Conservation (phyloP, 768 basidiomycete species). For the Lyophyllum shimeji region DNA sequence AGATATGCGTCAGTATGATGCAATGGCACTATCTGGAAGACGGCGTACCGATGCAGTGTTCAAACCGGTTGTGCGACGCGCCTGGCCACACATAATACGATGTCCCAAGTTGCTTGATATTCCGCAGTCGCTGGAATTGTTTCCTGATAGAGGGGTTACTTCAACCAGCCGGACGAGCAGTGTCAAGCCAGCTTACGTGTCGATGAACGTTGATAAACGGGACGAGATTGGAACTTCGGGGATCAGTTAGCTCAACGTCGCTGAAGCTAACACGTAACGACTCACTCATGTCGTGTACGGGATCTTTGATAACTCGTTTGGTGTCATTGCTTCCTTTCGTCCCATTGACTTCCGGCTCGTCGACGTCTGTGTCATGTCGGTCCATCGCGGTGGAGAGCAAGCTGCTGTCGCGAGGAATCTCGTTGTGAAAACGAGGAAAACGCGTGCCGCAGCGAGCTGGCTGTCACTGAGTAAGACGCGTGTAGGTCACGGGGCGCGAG, state of each 20-base stretch:
- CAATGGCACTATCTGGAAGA: background rate
- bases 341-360: background rate
- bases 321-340: background rate
- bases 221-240: slow-evolving; percentile 35
- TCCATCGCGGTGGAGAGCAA: background rate
- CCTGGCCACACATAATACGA: slow-evolving; percentile 76
- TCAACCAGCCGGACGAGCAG: no score
- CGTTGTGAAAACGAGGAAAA: background rate
- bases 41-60: slow-evolving; percentile 73
- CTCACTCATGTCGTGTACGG: slow-evolving; percentile 10
- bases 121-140: slow-evolving; percentile 76
- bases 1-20: background rate
- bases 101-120: slow-evolving; percentile 80
- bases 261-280: background rate
- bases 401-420: background rate
- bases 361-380: slow-evolving; percentile 3
- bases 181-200: slow-evolving; percentile 51
- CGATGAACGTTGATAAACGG: slow-evolving; percentile 49
- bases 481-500: background rate
- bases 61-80: slow-evolving; percentile 80
- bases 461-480: background rate
- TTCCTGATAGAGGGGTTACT: slow-evolving; percentile 35
- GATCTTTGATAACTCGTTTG: slow-evolving; percentile 6
- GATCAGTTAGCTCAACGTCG: background rate
- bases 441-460: background rate